A percentile compares a stretch with the other conserved stretches of the same genome.
phyloP scores from a whole-genome alignment of 768 basidiomycete species.

The Agrocybe pediades region DNA sequence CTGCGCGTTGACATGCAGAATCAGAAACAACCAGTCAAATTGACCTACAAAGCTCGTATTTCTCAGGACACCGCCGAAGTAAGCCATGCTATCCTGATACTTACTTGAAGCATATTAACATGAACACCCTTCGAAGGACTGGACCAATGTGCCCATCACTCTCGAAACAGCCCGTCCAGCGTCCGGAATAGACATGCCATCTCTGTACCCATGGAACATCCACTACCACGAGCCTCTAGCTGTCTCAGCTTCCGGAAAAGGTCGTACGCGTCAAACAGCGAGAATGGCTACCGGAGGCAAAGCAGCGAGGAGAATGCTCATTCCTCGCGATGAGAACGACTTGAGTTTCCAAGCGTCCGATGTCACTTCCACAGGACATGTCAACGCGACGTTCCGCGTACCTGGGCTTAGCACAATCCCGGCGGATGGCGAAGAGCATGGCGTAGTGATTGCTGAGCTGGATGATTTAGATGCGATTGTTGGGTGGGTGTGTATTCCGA shows the following conservation, averaged over 20 bases:
- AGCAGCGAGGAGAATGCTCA: too few species aligned
- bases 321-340: conserved; percentile 4
- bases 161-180: conserved; percentile 34
- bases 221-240: background rate
- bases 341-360: background rate
- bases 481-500: conserved; percentile 38
- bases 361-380: conserved; percentile 27
- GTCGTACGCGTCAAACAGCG: too few species aligned
- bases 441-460: conserved; percentile 33
- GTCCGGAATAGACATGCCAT: conserved; percentile 9
- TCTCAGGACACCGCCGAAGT: conserved; percentile 40
- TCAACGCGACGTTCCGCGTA: conserved; percentile 34
- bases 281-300: too few species aligned
- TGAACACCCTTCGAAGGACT: conserved; percentile 10
- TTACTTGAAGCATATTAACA: background rate
- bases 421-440: conserved; percentile 28
- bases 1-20: conserved; percentile 37
- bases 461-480: conserved; percentile 29
- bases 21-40: conserved; percentile 24
- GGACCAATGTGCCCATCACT: conserved; percentile 30
- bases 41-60: conserved; percentile 40
- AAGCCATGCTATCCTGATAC: background rate
- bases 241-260: background rate
- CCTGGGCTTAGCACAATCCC: conserved; percentile 34
- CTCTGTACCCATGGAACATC: conserved; percentile 12